Conservation (phyloP, 352 stramenopile species). For the Phytophthora palmivora region DNA sequence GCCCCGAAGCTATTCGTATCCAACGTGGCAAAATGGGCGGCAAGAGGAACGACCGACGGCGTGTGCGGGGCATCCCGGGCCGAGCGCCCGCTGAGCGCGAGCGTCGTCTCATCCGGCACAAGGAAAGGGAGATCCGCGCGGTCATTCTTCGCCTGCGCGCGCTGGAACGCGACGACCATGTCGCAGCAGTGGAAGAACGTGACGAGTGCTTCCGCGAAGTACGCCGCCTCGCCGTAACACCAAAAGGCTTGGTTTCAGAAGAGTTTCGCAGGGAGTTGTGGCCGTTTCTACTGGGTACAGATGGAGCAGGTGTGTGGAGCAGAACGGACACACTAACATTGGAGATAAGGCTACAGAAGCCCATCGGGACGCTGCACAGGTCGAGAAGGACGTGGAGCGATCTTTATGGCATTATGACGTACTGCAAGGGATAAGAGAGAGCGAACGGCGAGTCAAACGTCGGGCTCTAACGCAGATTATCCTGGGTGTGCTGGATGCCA, state of each 20-base stretch:
- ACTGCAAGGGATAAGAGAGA: slow-evolving; percentile 61
- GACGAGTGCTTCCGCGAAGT: slow-evolving; percentile 60
- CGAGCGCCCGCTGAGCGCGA: slow-evolving; percentile 45
- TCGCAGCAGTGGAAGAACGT: slow-evolving; percentile 21
- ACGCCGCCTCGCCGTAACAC: slow-evolving; percentile 63
- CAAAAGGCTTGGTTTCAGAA: slow-evolving; percentile 60
- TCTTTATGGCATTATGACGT: slow-evolving; percentile 88
- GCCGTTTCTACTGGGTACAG: slow-evolving; percentile 56
- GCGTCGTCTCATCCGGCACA: slow-evolving; percentile 51
- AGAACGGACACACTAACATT: slow-evolving; percentile 13
- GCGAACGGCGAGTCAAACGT: slow-evolving; percentile 69
- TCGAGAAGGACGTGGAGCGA: slow-evolving; percentile 88
- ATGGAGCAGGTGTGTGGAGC: neutral
- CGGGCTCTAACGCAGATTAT: slow-evolving; percentile 72
- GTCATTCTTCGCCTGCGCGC: slow-evolving; percentile 37
- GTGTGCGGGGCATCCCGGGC: slow-evolving; percentile 43
- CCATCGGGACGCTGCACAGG: slow-evolving; percentile 73
- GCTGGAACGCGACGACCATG: slow-evolving; percentile 13
- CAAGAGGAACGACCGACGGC: slow-evolving; percentile 47
- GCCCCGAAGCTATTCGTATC: slow-evolving; percentile 14
- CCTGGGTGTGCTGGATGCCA: slow-evolving; percentile 48
- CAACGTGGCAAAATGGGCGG: slow-evolving; percentile 32
- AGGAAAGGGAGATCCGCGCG: slow-evolving; percentile 59
- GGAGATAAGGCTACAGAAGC: slow-evolving; percentile 9
- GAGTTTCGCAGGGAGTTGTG: slow-evolving; percentile 70